Percentiles rank a stretch among this genome's conserved stretches.
These are phyloP conservation scores for Ceratobasidium theobromae DNA, from an alignment of 1,284 basidiomycete species.

Conservation along the genomic window DNA sequence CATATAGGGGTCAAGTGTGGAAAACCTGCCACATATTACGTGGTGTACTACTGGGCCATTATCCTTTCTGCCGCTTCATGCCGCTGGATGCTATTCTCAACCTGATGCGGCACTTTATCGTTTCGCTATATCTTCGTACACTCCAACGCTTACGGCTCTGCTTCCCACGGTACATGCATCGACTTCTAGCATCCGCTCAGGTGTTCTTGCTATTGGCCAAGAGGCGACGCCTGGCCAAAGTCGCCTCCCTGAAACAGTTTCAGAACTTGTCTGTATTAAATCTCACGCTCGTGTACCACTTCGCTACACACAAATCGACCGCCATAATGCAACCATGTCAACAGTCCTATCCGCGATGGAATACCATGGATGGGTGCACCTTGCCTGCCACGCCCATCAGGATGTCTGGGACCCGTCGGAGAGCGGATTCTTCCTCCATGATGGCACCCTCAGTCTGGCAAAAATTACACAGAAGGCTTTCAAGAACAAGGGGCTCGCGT, in stretches of 20 bases:
- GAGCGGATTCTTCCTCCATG: constrained; percentile 4
- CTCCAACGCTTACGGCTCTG: constrained; percentile 37
- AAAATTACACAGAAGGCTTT: not conserved
- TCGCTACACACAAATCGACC: not conserved
- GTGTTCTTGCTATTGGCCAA: constrained; percentile 14
- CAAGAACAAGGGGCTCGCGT: constrained; percentile 1
- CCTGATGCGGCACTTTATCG: constrained; percentile 28
- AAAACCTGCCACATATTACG: constrained; percentile 32
- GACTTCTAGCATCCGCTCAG: not conserved
- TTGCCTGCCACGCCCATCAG: constrained; percentile 12
- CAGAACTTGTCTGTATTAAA: not conserved
- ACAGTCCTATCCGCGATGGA: not conserved
- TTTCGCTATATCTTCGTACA: constrained; percentile 40
- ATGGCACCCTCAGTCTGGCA: not conserved
- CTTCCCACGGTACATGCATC: not conserved
- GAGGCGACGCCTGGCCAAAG: not conserved
- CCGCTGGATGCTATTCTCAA: constrained; percentile 37
- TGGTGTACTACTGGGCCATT: constrained; percentile 36
- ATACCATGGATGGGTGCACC: constrained; percentile 2
- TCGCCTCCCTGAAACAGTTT: not conserved
- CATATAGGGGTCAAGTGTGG: too few species aligned
- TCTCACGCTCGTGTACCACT: not conserved
- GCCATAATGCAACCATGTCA: not conserved
- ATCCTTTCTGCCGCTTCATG: constrained; percentile 40
- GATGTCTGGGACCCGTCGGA: not conserved